These are phyloP conservation scores for Agapanthus africanus DNA, from an alignment of 106 monocot genomes.

Conservation along the genomic window DNA sequence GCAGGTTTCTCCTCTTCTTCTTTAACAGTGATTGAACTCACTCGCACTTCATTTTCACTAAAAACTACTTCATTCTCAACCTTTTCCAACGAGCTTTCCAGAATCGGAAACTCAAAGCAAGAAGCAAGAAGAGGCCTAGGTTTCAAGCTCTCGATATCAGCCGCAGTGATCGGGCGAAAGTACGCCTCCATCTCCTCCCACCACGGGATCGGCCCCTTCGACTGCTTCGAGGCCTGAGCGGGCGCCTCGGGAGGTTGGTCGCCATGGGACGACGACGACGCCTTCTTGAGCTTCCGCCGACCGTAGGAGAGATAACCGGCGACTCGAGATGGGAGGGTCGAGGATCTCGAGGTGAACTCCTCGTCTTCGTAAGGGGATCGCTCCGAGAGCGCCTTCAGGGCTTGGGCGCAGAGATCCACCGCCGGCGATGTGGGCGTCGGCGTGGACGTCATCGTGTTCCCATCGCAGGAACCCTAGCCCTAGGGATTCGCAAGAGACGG, in stretches of 20 bases:
- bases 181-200: slow-evolving; percentile 73
- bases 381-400: slow-evolving; percentile 59
- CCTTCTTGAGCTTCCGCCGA: slow-evolving; percentile 57
- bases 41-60: slow-evolving; percentile 3
- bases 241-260: neutral
- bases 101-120: slow-evolving; percentile 41
- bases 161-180: slow-evolving; percentile 55
- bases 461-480: too few species aligned
- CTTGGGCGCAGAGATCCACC: slow-evolving; percentile 56
- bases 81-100: slow-evolving; percentile 5
- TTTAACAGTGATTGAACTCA: neutral
- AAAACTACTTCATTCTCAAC: slow-evolving; percentile 4
- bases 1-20: too few species aligned
- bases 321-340: slow-evolving; percentile 47
- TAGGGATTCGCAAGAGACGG: too few species aligned
- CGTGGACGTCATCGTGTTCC: slow-evolving; percentile 2
- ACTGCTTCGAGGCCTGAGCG: neutral
- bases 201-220: slow-evolving; percentile 15
- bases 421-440: neutral
- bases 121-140: slow-evolving; percentile 19
- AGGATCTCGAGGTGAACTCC: slow-evolving; percentile 24
- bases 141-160: slow-evolving; percentile 43
- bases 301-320: slow-evolving; percentile 37
- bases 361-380: slow-evolving; percentile 59
- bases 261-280: slow-evolving; percentile 16